These are phyloP conservation scores for Penicillium canescens DNA, from an alignment of 495 filamentous ascomycete genomes.

Conservation along the genomic window DNA sequence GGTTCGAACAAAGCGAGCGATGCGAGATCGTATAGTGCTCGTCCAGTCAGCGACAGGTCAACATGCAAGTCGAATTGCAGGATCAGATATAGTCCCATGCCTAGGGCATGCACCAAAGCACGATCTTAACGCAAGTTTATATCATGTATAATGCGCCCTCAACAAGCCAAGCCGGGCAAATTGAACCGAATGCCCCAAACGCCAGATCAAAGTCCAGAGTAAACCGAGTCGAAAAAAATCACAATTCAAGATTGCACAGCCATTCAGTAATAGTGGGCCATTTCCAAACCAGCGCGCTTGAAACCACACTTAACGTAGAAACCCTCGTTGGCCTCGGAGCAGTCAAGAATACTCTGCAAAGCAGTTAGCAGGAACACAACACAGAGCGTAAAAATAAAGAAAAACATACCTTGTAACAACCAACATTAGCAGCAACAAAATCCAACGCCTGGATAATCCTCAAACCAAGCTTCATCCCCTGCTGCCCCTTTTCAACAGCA, in stretches of 20 bases:
- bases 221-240: slow-evolving; percentile 3
- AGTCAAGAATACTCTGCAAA: slow-evolving; percentile 67
- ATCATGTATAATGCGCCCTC: slow-evolving; percentile 3
- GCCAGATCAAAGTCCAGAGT: slow-evolving; percentile 5
- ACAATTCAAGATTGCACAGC: not conserved
- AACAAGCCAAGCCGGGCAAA: slow-evolving; percentile 9
- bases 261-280: slow-evolving; percentile 88
- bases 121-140: not conserved
- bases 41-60: not conserved
- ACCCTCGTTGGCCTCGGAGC: slow-evolving; percentile 84
- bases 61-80: not conserved
- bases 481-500: slow-evolving; percentile 88
- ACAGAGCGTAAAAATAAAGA: slow-evolving; percentile 1
- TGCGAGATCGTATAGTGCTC: not conserved
- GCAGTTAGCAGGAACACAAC: not conserved
- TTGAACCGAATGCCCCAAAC: slow-evolving; percentile 15
- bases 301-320: slow-evolving; percentile 99
- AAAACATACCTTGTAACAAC: slow-evolving; percentile 84
- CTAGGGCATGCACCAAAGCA: not conserved
- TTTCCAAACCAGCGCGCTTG: slow-evolving; percentile 88
- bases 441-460: slow-evolving; percentile 94
- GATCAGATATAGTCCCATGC: not conserved
- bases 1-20: not conserved
- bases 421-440: slow-evolving; percentile 77
- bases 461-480: slow-evolving; percentile 94